Conservation (phyloP, 106 monocot genomes). For the Phalaenopsis equestris region DNA sequence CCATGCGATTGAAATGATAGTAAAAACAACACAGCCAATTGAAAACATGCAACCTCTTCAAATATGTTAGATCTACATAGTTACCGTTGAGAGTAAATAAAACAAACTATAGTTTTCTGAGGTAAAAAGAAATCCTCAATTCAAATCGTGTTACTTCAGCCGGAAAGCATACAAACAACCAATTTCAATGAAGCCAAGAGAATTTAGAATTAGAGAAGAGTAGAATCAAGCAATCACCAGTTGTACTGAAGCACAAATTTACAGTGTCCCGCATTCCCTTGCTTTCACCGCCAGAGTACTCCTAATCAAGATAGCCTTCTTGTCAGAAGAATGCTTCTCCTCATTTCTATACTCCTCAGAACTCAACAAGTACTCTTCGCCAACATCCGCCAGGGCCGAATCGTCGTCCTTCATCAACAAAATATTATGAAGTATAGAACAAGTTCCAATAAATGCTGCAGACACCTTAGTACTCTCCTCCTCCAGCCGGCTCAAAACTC, state of each 20-base stretch:
- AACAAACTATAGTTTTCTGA: too few species aligned
- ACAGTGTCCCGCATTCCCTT: constrained; percentile 8
- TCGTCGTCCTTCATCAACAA: constrained; percentile 61
- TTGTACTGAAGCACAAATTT: neutral
- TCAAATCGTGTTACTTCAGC: neutral
- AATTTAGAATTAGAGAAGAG: neutral
- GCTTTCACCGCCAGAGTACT: constrained; percentile 25
- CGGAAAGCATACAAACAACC: neutral
- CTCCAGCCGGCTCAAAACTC: constrained; percentile 30
- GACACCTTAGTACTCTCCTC: constrained; percentile 50
- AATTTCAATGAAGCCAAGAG: neutral
- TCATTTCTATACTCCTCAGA: neutral
- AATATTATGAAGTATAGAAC: constrained; percentile 71
- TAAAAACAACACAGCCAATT: neutral
- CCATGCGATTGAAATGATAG: neutral
- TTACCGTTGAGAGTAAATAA: too few species aligned
- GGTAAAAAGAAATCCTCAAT: neutral
- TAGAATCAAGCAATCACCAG: neutral
- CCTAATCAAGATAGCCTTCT: constrained; percentile 19
- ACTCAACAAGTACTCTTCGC: neutral
- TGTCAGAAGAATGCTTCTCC: constrained; percentile 11
- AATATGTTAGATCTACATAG: neutral
- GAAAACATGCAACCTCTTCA: neutral
- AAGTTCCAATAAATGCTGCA: constrained; percentile 59
- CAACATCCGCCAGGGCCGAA: constrained; percentile 24